Base-by-base conservation (phyloP, 139 green algal species). In the Coelastrella sp. region DNA sequence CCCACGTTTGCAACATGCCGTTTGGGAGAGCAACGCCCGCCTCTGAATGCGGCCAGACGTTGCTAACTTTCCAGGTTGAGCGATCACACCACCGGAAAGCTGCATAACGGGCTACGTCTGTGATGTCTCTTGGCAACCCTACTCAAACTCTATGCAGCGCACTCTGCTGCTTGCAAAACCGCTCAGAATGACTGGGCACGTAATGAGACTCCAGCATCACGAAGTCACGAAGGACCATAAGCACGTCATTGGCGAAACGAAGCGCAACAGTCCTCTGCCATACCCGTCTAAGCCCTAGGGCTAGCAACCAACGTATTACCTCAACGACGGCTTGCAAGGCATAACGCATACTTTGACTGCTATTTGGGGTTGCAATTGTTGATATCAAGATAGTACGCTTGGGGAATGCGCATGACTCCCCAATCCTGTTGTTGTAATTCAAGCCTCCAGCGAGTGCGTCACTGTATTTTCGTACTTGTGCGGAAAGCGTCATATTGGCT, bases 41-140 rank as follows among this genome's bases (percentile, higher is more conserved):
- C 62, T 69, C 27, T 69, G 62, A 17, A 64, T 5, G 53, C 53
- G 53, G 21, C 19, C 11, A 21, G 21, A 64, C 30, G 53, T 27
- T 64, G 53, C 53, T 5, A 64, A 32, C 73, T 81, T 81, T 30
- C 50, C 73, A 48, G 73, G 50, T 19, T 81, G 73, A 35, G 38
- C 48, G 32, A 57, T 38, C 23, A 45, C 13, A 45, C 40, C 45
- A 45, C 73, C 30, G 40, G 48, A 68, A 53, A 81, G 73, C 73
- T 81, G 73, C 73, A 81, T 81, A 11, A 81, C 73, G 41, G 73
- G 48, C 48, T 68, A 5, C 11, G 73, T 64, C 37, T 34, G 43
- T 48, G 27, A 15, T 51, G 68, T n/a, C n/a, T 27, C 45, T 53
- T 21, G 68, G 68, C 68, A 77, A 77, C 68, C 68, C 68, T 57